phyloP scores from a whole-genome alignment of 768 basidiomycete species.

The Termitomyces sp. region DNA sequence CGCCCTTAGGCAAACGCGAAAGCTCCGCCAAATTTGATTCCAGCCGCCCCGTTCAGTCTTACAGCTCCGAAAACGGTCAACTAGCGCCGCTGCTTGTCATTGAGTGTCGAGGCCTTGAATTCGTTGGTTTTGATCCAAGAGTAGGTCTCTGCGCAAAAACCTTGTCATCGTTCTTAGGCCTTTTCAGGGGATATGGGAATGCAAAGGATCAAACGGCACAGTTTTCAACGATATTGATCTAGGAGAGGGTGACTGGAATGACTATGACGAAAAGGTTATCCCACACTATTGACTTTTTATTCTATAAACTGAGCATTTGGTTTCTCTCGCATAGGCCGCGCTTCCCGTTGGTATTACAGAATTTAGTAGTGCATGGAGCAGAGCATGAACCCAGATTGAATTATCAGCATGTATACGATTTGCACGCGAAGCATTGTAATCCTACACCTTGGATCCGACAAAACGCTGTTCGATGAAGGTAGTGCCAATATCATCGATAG shows the following conservation, averaged over 20 bases:
- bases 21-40: constrained; percentile 76
- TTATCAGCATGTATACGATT: not conserved
- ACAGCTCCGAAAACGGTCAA: constrained; percentile 54
- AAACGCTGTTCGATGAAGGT: too few species aligned
- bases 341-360: constrained; percentile 68
- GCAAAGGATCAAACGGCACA: constrained; percentile 53
- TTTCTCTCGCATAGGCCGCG: constrained; percentile 32
- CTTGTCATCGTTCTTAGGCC: not conserved
- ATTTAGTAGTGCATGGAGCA: constrained; percentile 59
- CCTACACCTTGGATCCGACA: too few species aligned
- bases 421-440: not conserved
- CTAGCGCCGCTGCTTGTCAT: constrained; percentile 63
- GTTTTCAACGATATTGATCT: constrained; percentile 65
- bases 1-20: constrained; percentile 58
- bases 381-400: constrained; percentile 37
- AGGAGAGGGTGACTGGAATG: constrained; percentile 68
- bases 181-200: constrained; percentile 71
- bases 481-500: not conserved
- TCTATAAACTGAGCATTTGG: not conserved
- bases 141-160: constrained; percentile 29
- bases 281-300: not conserved
- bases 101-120: constrained; percentile 87
- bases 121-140: constrained; percentile 67
- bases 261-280: constrained; percentile 86
- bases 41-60: constrained; percentile 41